Evolutionary conservation across 176 grass and related monocot genomes (phyloP).

Genomic region (Rhipidocladum racemiflorum): DNA sequence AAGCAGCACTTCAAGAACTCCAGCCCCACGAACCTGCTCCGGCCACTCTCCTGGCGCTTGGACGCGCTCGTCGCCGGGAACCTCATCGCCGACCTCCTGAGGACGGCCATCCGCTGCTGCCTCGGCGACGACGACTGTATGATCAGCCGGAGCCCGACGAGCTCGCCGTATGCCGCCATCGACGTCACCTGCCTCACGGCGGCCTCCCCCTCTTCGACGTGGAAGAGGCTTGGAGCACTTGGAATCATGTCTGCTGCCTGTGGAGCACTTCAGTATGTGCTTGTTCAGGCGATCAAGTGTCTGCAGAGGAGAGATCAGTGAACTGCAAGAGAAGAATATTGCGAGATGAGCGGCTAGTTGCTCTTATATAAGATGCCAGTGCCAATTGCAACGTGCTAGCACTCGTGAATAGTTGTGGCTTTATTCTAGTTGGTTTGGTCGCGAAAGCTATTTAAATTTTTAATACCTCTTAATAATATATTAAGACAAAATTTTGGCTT

Average conservation of each 20-base stretch:
- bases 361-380: constrained; percentile 23
- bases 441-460: background rate
- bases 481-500: no score
- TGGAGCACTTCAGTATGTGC: background rate
- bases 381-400: background rate
- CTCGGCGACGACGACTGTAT: constrained; percentile 42
- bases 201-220: constrained; percentile 18
- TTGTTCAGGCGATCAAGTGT: background rate
- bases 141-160: constrained; percentile 63
- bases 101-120: constrained; percentile 4
- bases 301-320: background rate
- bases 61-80: background rate
- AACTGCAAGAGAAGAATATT: background rate
- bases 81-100: constrained; percentile 42
- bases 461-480: no score
- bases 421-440: background rate
- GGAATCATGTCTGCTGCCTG: constrained; percentile 13
- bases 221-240: constrained; percentile 32
- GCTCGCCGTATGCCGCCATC: constrained; percentile 7
- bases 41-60: background rate
- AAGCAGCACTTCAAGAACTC: constrained; percentile 66
- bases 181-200: background rate
- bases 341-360: background rate
- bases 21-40: background rate
- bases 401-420: background rate